These are phyloP conservation scores for Talaromyces piceae DNA, from an alignment of 2,329 filamentous ascomycete species.

Conservation along the genomic window DNA sequence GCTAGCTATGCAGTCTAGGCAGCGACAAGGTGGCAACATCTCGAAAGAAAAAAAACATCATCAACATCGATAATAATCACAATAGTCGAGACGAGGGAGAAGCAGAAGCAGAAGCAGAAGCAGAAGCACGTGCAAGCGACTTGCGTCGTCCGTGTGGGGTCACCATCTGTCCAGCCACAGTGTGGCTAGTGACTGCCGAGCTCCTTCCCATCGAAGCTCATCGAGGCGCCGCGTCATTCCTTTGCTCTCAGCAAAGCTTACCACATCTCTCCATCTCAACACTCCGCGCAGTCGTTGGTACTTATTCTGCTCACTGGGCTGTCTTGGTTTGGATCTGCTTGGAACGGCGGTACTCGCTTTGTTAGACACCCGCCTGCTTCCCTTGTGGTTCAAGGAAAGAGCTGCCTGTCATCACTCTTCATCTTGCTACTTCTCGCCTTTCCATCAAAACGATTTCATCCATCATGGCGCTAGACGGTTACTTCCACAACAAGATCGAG, in stretches of 20 bases:
- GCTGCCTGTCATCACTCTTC: neutral
- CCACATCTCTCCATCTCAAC: neutral
- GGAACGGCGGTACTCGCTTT: neutral
- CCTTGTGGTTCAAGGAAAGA: neutral
- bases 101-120: neutral
- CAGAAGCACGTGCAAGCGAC: neutral
- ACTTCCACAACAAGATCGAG: conserved; percentile 99
- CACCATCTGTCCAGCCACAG: neutral
- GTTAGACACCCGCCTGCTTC: neutral
- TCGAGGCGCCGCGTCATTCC: conserved; percentile 4
- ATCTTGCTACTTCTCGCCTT: neutral
- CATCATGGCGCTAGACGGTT: conserved; percentile 96
- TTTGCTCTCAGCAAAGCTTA: neutral
- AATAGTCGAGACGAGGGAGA: neutral
- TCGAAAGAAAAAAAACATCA: too few species aligned
- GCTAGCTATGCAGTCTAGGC: too few species aligned
- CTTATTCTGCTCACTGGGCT: too few species aligned
- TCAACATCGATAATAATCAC: neutral
- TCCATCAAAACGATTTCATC: neutral
- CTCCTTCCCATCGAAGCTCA: conserved; percentile 8
- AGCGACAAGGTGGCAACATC: too few species aligned
- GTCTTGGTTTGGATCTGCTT: neutral
- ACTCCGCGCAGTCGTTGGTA: neutral
- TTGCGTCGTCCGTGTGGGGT: neutral
- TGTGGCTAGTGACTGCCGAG: conserved; percentile 6